Evolutionary conservation across 768 basidiomycete genomes (phyloP), one percentile per base, ranked within the genome.

Genomic region (Hirschioporus abietinus): DNA sequence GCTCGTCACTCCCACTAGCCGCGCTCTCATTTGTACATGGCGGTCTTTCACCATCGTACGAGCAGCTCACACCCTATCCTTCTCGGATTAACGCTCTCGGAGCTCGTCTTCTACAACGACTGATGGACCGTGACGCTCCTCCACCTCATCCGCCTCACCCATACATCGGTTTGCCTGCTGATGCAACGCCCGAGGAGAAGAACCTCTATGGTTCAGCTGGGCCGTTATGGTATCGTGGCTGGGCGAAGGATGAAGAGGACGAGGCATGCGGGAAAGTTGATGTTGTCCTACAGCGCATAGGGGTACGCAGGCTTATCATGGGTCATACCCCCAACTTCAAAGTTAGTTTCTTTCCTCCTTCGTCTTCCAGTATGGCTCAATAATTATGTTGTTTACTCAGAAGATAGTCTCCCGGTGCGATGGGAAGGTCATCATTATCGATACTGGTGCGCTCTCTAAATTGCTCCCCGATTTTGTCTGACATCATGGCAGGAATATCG

Each of bases 11-110:
- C 64, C 88, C 90, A 0, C 91, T 90, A 74, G 83, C 91, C 0
- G 93, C 95, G 0, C 78, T 95, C 27, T 93, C 95, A 0, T 98
- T 97, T 76, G 92, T 96, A 1, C 97, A 99, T 68, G 96, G 96
- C 23, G 96, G 95, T 0, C 81, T 98, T 57, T 86, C 91, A 1
- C 90, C 93, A 7, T 82, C 86, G 0, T 96, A 93, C 70, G 80
- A 82, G 7, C 81, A 87, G 68, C 81, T 96, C 3, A 80, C 84
- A 7, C 95, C 96, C 0, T 97, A 94, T 77, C 93, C 96, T 7
- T 82, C 87, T 23, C 80, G 81, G 27, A 95, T 98, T 70, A 99
- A 99, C 74, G 79, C 81, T 3, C 73, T 99, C 42, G 89, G 90
- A 1, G 76, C 79, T 6, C 85, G 87, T 0, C 81, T 99, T 35